phyloP scores from a whole-genome alignment of 805 yeast genomes.

The Brettanomyces sp. region DNA sequence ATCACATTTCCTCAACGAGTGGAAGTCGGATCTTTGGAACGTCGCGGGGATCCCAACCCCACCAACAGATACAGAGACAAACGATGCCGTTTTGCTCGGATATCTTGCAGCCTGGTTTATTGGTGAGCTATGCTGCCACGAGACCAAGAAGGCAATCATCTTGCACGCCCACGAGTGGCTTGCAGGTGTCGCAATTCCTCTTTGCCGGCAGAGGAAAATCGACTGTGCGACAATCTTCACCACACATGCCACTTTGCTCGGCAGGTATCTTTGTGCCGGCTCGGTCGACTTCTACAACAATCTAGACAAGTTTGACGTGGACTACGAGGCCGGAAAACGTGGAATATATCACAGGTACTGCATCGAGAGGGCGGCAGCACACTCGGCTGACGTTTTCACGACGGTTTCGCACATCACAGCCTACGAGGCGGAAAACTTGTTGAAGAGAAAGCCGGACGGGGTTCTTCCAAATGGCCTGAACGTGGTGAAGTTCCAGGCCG shows the following conservation, averaged over 20 bases:
- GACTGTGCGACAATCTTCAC: slow-evolving; percentile 95
- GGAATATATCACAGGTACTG: slow-evolving; percentile 97
- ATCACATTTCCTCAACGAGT: slow-evolving; percentile 61
- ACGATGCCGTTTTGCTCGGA: slow-evolving; percentile 88
- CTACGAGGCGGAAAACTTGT: slow-evolving; percentile 81
- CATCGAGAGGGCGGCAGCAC: slow-evolving; percentile 93
- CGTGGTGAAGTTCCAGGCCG: slow-evolving; percentile 93
- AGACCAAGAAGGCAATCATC: slow-evolving; percentile 79
- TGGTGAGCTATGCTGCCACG: slow-evolving; percentile 84
- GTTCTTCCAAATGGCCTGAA: slow-evolving; percentile 94
- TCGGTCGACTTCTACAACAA: slow-evolving; percentile 93
- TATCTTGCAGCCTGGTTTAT: slow-evolving; percentile 94
- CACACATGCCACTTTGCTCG: slow-evolving; percentile 92
- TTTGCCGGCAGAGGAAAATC: slow-evolving; percentile 82
- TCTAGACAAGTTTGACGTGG: slow-evolving; percentile 80
- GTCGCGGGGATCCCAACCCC: slow-evolving; percentile 92
- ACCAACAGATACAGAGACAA: slow-evolving; percentile 76
- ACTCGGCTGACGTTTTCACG: slow-evolving; percentile 92
- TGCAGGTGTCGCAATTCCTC: slow-evolving; percentile 91
- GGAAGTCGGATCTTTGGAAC: slow-evolving; percentile 92
- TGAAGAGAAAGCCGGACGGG: slow-evolving; percentile 95
- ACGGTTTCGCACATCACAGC: slow-evolving; percentile 98
- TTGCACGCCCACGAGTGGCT: slow-evolving; percentile 98
- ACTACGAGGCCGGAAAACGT: slow-evolving; percentile 94
- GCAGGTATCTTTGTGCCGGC: slow-evolving; percentile 94